Evolutionary conservation across 2,329 filamentous ascomycete species (phyloP), one percentile per base, ranked within the genome.

Genomic region (Tetracladium maxilliforme): DNA sequence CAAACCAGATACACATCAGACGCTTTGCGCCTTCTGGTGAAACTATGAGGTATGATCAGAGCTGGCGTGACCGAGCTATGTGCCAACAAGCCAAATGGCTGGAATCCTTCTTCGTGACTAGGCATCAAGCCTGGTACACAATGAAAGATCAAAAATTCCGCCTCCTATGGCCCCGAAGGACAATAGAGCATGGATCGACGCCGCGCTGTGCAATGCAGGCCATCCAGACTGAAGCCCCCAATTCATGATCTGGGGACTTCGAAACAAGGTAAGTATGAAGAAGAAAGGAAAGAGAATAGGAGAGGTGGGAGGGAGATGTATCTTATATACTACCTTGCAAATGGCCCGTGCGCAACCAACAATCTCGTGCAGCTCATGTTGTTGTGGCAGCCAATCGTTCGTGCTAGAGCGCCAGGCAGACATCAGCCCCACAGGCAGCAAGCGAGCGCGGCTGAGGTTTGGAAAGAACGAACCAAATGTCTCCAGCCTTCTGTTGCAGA

Each of bases 161-260:
- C 51, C 48, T 47, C 42, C 45, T 47, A 54, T 51, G 50, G 48
- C 45, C 49, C 52, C 51, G 49, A 52, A 58, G 42, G 48, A 52
- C 52, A 48, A 54, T 57, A 51, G 51, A 55, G n/a, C 48, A 43
- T 34, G 47, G 37, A 44, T 49, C 45, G 52, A 51, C 53, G 42
- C 56, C 56, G 51, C 56, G 56, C 37, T 58, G 56, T 60, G 56
- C 56, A 60, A 59, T 60, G 56, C 52, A 59, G 56, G 53, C 49
- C 51, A 55, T 49, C 47, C 46, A 47, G 42, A 42, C 49, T 55
- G 47, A 49, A 48, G 41, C 41, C 41, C 45, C 49, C 46, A 45
- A 45, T 53, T 55, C 35, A 40, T 58, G 54, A 58, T 51, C 54
- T 47, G 49, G 43, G 46, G n/a, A 41, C 47, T 51, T 51, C 48